Evolutionary conservation across 2,329 filamentous ascomycete genomes (phyloP), one percentile per base, ranked within the genome.

Genomic region (Colletotrichum plurivorum): DNA sequence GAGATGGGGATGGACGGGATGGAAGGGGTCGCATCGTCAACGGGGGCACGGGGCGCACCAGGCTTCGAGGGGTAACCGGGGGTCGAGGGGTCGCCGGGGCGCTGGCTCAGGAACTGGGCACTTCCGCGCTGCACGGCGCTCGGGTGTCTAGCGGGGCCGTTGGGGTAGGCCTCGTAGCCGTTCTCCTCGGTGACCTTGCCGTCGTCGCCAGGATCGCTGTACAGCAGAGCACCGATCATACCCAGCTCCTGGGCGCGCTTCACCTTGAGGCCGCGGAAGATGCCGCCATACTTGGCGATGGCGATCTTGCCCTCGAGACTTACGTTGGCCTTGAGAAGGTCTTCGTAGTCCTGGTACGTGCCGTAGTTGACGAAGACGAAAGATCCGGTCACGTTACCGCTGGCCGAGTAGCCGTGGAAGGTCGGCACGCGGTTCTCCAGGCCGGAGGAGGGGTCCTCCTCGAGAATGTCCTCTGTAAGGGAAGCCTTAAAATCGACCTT

Each of bases 341-440:
- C 94, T 74, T 96, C 92, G 73, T 91, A 98, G 77, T 98, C 95
- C 72, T 87, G 83, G 76, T 91, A 97, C 0, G 93, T 96, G 60
- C 95, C 95, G 76, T 96, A 97, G 80, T 98, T 98, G 78, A 93
- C 94, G 76, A 92, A 98, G 39, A 97, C 93, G 73, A 93, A 96
- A 15, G 90, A 88, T 3, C 90, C 94, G 0, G 95, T 98, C 55
- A 97, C 95, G 78, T 98, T 97, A 31, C 95, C 95, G 69, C 87
- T 95, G 5, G 94, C 94, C 4, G 94, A 97, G 80, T 98, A 98
- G 61, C 95, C 96, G 77, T 98, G 95, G 83, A 98, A 98, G 0
- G 92, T 95, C 1, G 95, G 94, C 25, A 98, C 87, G 36, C 94
- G 86, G 75, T 94, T 88, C 10, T 87, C 81, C 53, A 94, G 83